Evolutionary conservation across 1,284 basidiomycete species (phyloP), one percentile per base, ranked within the genome.

Genomic region (Polyporus tsugae): DNA sequence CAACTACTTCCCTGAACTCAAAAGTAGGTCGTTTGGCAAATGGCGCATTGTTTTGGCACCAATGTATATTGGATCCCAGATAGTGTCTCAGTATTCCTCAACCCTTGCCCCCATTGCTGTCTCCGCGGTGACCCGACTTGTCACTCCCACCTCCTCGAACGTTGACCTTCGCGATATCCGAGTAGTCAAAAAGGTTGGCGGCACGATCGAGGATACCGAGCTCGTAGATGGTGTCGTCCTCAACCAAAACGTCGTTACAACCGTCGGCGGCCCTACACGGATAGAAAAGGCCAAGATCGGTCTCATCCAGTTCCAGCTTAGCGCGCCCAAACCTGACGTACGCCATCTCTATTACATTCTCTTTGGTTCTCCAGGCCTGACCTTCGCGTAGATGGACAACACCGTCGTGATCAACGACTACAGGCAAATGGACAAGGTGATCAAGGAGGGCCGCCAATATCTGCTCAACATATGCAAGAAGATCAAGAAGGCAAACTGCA

Each of bases 351-450:
- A 55, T 33, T 5, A 53, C 22, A 60, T 25, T 3, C 39, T 52
- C 29, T 41, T 49, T 29, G 0, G 9, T 38, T 13, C 6, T 15
- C n/a, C 19, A 25, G 15, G 7, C 0, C 10, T 41, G 22, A 17
- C 11, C 25, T 35, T 63, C 39, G 60, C 60, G 19, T 73, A 98
- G 96, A 99, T 99, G 98, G 98, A 99, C 84, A 99, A 99, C 85
- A 98, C 98, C 44, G 97, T 99, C 60, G 94, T 99, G 57, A 98
- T 99, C 75, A 99, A 98, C 77, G 97, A 99, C 83, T 99, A 99
- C 85, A 92, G 98, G 46, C 98, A 99, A 82, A 99, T 99, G 97
- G 98, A 99, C 88, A 99, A 98, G 82, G 97, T 99, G 72, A 92
- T 99, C 81, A 99, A 99, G 82, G 98, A 99, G 82, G 97, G 97